Evolutionary conservation across 768 basidiomycete genomes (phyloP), one percentile per base, ranked within the genome.

Genomic region (Chiua virens): DNA sequence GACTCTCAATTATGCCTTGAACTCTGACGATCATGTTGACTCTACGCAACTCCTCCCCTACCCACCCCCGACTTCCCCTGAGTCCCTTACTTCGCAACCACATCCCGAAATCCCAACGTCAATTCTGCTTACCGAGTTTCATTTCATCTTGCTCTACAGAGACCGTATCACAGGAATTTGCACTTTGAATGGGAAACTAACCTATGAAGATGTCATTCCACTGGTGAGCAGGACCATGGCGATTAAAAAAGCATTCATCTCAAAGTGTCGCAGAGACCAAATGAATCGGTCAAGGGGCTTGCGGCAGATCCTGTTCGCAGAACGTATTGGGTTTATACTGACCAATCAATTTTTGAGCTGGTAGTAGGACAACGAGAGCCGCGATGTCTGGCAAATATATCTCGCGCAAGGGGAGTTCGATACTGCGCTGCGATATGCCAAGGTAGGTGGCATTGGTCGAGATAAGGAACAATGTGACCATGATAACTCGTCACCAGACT

Each of bases 291-390:
- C 17, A 75, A 81, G 25, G 91, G 87, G 0, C 72, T 98, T 28
- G 81, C 87, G 6, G 80, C 88, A 9, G 97, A 99, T 69, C 89
- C 88, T 17, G 84, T 91, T 4, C 82, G 88, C 9, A 86, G 83
- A 68, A 98, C 96, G 14, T 95, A 87, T 60, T 99, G 97, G 97
- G 81, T 94, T 2, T 95, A 87, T 64, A 95, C 95, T 0, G 86
- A 91, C 56, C 83, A 85, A 54, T 88, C 91, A 0, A 78, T 99
- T 18, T 94, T 90, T 60, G 97, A 99, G 62, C 71, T 99, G 22
- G 82, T 87, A 7, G 78, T 91, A 11, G 77, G n/a, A 78, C 8
- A 92, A 95, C 59, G 97, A 99, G 72, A 89, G 90, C 62, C 81
- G 95, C 11, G 91, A 98, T 64, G 86, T 99, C 8, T 99, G 97